Evolutionary conservation across 129 eudicot genomes (phyloP), one percentile per base, ranked within the genome.

Genomic region (Erigeron canadensis): DNA sequence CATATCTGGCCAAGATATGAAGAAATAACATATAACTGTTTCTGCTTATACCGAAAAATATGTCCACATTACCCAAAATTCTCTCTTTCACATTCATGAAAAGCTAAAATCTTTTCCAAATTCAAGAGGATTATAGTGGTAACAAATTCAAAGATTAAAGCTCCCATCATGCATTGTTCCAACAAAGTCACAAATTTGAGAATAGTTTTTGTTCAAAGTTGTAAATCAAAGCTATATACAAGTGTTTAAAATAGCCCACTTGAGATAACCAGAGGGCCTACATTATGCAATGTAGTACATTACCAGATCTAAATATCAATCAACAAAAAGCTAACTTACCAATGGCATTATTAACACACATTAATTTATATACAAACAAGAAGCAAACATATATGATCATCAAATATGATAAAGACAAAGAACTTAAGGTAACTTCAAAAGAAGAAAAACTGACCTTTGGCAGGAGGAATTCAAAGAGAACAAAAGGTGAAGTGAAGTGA

Each of bases 391-490:
- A 23, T 23, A 39, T 46, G 70, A 65, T 65, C 7, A 75, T 53
- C 41, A 40, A 44, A 69, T 67, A 28, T 51, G 51, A 38, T 44
- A 45, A 69, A 46, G 46, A 38, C 37, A 21, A 73, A 15, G 47
- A 47, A 16, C 4, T 46, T 63, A 18, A 74, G n/a, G n/a, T n/a
- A n/a, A n/a, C n/a, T n/a, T 65, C 65, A 73, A 75, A 69, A 78
- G 61, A 4, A 12, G 50, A 38, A 47, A 10, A 65, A 67, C 86
- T 78, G 79, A 85, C 89, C 86, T 75, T 78, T 79, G 63, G 23
- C 51, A 65, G 41, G 79, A 81, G 81, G 71, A 66, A 59, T 37
- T 67, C 63, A 50, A 75, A 75, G 81, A 75, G 80, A 75, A 80
- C 23, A 59, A 65, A 75, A 67, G 65, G 77, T 78, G 79, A 62